Base-by-base conservation (phyloP, 352 stramenopile species). In the Globisporangium nodosum region DNA sequence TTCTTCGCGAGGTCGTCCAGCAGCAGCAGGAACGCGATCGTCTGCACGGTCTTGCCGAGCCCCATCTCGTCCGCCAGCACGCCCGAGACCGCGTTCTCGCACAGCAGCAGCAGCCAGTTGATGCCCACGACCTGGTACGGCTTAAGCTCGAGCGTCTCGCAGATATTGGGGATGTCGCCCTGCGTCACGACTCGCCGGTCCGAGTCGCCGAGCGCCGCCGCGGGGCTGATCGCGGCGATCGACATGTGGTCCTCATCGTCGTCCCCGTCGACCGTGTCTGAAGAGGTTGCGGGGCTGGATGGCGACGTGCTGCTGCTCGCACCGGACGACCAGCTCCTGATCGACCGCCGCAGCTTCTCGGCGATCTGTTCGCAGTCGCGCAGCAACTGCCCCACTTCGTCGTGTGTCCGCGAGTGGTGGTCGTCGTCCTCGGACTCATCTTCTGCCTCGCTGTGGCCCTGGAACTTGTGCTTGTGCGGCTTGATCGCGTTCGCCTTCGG, bases 1-100 rank as follows among this genome's bases (percentile, higher is more conserved):
- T 63, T 60, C 53, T 66, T 75, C 21, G 69, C 78, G 5, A 87
- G 43, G 1, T 72, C 65, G 30, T 88, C 72, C 0, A 95, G 69
- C 16, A 91, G 54, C 47, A 84, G 52, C 45, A 96, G 59, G 53
- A 94, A 96, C 2, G 82, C 37, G 60, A 94, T 88, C n/a, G 82
- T 79, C 59, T 98, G 94, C 11, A 98, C 85, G 3, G 96, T 99
- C 78, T 99, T 99, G n/a, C 96, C 96, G 13, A 98, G 73, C 13
- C 91, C 92, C 94, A 99, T 98, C 49, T 98, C 92, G 66, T 98
- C 94, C 0, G 85, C 79, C 4, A 96, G 56, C 42, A 96, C 84
- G 9, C 82, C 78, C 6, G 81, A 92, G 24, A 93, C 72, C 13
- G 79, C 81, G 67, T 95, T 89, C 57, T 90, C 70, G 49, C 85